Evolutionary conservation across 352 stramenopile species (phyloP).

Genomic region (Phytopythium delawarense): DNA sequence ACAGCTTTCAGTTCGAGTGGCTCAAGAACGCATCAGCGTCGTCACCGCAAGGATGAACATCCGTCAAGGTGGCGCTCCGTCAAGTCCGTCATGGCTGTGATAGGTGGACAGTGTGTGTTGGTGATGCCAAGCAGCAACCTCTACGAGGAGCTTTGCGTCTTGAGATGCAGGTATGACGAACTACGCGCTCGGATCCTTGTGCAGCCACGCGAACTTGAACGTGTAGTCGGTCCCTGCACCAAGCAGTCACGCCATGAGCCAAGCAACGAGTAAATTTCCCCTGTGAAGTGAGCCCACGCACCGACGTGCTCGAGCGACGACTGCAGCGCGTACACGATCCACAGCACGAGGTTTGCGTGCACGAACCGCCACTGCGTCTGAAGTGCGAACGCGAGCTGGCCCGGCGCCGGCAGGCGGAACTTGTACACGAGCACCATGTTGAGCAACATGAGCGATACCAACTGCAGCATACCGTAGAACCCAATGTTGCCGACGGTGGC

Average conservation of each 20-base stretch:
- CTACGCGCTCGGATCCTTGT: constrained; percentile 2
- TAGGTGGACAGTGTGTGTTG: neutral
- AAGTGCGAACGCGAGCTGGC: constrained; percentile 15
- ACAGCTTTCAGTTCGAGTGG: constrained; percentile 15
- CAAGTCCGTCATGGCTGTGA: neutral
- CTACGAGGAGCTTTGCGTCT: neutral
- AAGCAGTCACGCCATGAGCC: too few species aligned
- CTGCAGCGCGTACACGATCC: constrained; percentile 29
- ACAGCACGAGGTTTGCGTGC: constrained; percentile 28
- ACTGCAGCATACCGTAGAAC: constrained; percentile 25
- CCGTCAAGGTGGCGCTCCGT: neutral
- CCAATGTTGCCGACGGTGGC: constrained; percentile 16
- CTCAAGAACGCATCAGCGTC: constrained; percentile 6
- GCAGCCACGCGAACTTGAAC: constrained; percentile 35
- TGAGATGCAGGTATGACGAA: neutral
- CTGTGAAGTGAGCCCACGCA: neutral
- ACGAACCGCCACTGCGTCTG: constrained; percentile 23
- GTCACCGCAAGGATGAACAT: neutral
- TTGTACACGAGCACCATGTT: constrained; percentile 13
- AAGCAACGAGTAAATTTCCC: neutral
- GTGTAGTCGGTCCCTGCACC: constrained; percentile 25
- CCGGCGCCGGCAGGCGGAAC: constrained; percentile 16
- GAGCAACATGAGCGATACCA: constrained; percentile 25
- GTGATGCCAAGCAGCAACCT: neutral
- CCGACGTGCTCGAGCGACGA: constrained; percentile 25